Conservation (phyloP, 257 asterid species). For the Salvia hispanica region DNA sequence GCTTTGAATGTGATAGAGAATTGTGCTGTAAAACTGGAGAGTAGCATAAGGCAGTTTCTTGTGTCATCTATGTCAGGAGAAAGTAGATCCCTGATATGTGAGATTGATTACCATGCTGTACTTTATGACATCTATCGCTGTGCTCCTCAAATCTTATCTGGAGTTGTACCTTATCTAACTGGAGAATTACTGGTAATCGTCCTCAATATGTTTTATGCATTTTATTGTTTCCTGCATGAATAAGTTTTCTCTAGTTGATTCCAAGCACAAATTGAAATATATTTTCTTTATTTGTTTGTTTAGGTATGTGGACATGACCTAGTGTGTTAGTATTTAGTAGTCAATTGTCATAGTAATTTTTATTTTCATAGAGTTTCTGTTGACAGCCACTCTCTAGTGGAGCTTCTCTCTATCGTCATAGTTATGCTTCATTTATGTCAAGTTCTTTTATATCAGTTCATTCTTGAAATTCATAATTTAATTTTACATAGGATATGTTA, state of each 20-base stretch:
- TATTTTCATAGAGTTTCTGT: no score
- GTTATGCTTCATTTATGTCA: no score
- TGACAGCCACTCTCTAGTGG: no score
- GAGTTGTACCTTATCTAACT: conserved; percentile 92
- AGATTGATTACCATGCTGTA: conserved; percentile 70
- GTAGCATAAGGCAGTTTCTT: conserved; percentile 80
- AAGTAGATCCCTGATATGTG: conserved; percentile 52
- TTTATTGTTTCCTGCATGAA: neutral
- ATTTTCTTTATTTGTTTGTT: neutral
- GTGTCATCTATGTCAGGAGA: conserved; percentile 91
- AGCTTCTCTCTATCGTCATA: no score
- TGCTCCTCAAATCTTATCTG: conserved; percentile 83
- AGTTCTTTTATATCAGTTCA: no score
- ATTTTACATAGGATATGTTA: no score
- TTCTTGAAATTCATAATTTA: no score
- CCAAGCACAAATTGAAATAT: neutral
- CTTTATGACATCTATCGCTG: conserved; percentile 74
- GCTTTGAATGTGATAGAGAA: conserved; percentile 75
- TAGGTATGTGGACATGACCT: no score
- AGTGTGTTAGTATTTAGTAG: no score
- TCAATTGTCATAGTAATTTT: no score
- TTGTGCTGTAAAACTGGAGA: conserved; percentile 85
- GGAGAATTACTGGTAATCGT: conserved; percentile 90
- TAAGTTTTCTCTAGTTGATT: no score
- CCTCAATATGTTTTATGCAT: conserved; percentile 31